Evolutionary conservation across 805 yeast species (phyloP).

Genomic region (Kodamaea restingae): DNA sequence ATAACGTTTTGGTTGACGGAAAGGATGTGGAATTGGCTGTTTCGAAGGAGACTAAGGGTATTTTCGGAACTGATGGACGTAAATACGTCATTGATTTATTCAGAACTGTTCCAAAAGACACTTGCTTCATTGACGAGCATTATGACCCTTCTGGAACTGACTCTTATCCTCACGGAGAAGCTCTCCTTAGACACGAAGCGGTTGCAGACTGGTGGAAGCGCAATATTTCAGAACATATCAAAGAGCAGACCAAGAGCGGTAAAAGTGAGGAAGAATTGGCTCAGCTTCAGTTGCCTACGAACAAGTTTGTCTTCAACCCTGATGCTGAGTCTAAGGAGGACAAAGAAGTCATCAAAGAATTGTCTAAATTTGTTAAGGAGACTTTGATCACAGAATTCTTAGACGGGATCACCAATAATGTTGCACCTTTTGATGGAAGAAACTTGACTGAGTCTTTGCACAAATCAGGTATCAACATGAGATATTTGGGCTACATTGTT

Average conservation of each 20-base stretch:
- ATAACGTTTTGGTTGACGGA: conserved; percentile 50
- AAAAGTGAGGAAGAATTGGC: conserved; percentile 27
- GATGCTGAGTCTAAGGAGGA: conserved; percentile 55
- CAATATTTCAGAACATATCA: conserved; percentile 52
- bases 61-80: conserved; percentile 80
- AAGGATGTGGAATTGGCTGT: conserved; percentile 49
- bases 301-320: conserved; percentile 65
- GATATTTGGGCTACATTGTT: conserved; percentile 75
- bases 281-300: conserved; percentile 46
- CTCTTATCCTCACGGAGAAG: conserved; percentile 80
- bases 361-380: conserved; percentile 59
- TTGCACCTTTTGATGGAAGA: conserved; percentile 76
- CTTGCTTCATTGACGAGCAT: conserved; percentile 64
- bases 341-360: conserved; percentile 60
- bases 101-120: conserved; percentile 80
- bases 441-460: conserved; percentile 71
- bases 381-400: conserved; percentile 62
- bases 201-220: conserved; percentile 85
- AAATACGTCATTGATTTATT: conserved; percentile 79
- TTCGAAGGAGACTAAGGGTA: conserved; percentile 80
- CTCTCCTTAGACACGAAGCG: conserved; percentile 80
- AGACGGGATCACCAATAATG: conserved; percentile 48
- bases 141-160: conserved; percentile 34
- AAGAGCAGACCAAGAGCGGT: conserved; percentile 45
- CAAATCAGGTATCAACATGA: conserved; percentile 77